A percentile compares a stretch with the other conserved stretches of the same genome.
Conservation (phyloP, 768 basidiomycete species). For the Rhodotorula kratochvilovae region DNA sequence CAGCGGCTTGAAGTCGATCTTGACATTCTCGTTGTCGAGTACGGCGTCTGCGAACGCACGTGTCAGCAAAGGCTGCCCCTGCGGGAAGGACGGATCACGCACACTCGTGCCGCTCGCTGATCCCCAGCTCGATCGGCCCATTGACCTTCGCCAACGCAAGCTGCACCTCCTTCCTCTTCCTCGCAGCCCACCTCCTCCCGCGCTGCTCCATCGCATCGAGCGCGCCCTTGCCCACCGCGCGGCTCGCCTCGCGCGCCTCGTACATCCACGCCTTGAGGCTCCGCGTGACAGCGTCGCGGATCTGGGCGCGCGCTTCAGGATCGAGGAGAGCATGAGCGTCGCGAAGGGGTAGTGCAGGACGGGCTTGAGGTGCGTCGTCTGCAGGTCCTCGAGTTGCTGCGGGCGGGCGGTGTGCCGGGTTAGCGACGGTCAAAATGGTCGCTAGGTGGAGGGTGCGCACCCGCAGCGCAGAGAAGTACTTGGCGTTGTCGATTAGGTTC, state of each 20-base stretch:
- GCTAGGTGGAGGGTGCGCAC: no score
- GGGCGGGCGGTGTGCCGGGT: background rate
- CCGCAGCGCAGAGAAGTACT: constrained; percentile 92
- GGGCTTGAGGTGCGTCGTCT: constrained; percentile 68
- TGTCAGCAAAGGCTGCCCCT: background rate
- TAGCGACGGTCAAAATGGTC: no score
- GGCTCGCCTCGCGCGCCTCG: constrained; percentile 83
- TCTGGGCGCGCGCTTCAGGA: constrained; percentile 80
- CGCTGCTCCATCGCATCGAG: constrained; percentile 84
- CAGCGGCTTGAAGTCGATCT: constrained; percentile 88
- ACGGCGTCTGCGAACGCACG: constrained; percentile 63
- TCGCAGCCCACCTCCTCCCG: constrained; percentile 66
- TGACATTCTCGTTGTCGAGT: constrained; percentile 79
- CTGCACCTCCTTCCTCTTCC: constrained; percentile 75
- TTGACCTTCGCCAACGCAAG: constrained; percentile 70
- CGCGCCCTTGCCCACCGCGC: constrained; percentile 77
- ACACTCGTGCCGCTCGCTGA: constrained; percentile 93
- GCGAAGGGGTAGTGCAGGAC: constrained; percentile 90
- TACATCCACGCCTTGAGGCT: constrained; percentile 95
- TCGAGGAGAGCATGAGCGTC: constrained; percentile 79
- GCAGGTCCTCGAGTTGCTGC: constrained; percentile 77
- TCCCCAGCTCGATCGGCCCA: constrained; percentile 68
- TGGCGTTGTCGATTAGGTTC: constrained; percentile 85
- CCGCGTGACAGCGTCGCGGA: constrained; percentile 88
- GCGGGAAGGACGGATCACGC: constrained; percentile 46